Percentiles rank a stretch among this genome's conserved stretches.
These are phyloP conservation scores for Phlebiopsis flavidoalba DNA, from an alignment of 768 basidiomycete genomes.

Conservation along the genomic window DNA sequence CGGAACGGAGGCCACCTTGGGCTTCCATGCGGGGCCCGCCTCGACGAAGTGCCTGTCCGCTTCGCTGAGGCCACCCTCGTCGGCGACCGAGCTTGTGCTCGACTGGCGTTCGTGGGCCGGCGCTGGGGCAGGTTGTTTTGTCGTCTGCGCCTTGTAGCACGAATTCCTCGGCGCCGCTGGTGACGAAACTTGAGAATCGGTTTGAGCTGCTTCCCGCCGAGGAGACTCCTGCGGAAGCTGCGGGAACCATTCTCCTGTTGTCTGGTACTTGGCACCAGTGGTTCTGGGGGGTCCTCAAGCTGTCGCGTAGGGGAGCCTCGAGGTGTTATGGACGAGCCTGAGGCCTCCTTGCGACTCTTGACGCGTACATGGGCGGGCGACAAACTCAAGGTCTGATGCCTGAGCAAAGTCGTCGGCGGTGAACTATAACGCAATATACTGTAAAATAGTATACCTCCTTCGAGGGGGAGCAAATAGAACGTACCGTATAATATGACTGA, in stretches of 20 bases:
- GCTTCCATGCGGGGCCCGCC: slow-evolving; percentile 65
- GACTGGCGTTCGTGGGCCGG: slow-evolving; percentile 17
- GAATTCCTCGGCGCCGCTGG: slow-evolving; percentile 81
- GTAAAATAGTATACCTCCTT: background rate
- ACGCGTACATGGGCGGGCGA: slow-evolving; percentile 22
- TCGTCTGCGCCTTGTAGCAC: slow-evolving; percentile 59
- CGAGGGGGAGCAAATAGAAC: slow-evolving; percentile 19
- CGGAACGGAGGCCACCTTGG: slow-evolving; percentile 69
- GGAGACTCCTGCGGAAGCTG: slow-evolving; percentile 66
- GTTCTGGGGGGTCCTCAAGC: slow-evolving; percentile 7
- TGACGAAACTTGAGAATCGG: slow-evolving; percentile 84
- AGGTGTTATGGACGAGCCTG: slow-evolving; percentile 46
- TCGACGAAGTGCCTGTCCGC: slow-evolving; percentile 62
- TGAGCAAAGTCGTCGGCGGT: slow-evolving; percentile 59
- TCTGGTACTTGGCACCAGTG: slow-evolving; percentile 56
- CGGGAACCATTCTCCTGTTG: slow-evolving; percentile 74
- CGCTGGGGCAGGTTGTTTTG: slow-evolving; percentile 22
- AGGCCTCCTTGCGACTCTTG: slow-evolving; percentile 27
- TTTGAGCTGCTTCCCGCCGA: slow-evolving; percentile 77
- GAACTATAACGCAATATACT: slow-evolving; percentile 37
- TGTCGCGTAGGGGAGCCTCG: slow-evolving; percentile 28
- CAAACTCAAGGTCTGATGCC: slow-evolving; percentile 39
- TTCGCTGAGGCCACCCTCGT: slow-evolving; percentile 29
- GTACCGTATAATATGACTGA: slow-evolving; percentile 66
- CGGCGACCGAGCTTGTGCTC: slow-evolving; percentile 34